phyloP scores from a whole-genome alignment of 225 moss, liverwort and hornwort species.

The Pseudisothecium myosuroides region DNA sequence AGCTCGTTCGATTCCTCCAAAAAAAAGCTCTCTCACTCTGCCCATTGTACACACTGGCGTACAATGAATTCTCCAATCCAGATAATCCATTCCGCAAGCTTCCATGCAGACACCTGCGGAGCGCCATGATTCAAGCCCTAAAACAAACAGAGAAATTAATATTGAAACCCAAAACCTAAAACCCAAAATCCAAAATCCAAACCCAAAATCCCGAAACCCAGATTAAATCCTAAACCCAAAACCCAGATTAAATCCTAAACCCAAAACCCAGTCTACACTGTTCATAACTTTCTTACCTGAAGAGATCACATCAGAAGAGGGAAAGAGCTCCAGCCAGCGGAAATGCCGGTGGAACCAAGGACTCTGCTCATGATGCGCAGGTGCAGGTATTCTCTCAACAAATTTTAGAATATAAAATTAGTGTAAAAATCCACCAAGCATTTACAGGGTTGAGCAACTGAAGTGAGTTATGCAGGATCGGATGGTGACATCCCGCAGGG shows the following conservation, averaged over 20 bases:
- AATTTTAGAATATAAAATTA: not conserved
- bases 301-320: not conserved
- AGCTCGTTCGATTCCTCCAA: not conserved
- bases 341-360: not conserved
- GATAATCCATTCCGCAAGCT: not conserved
- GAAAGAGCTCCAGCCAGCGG: not conserved
- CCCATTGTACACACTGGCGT: not conserved
- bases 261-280: not conserved
- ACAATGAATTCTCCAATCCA: not conserved
- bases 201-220: not conserved
- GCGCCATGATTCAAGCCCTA: slow-evolving; percentile 15
- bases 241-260: not conserved
- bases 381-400: not conserved
- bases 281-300: not conserved
- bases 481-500: not conserved
- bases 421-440: not conserved
- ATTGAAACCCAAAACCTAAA: not conserved
- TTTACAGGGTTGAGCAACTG: not conserved
- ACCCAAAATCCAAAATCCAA: not conserved
- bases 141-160: not conserved
- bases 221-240: not conserved
- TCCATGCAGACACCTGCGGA: slow-evolving; percentile 10
- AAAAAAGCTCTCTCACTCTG: not conserved
- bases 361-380: not conserved
- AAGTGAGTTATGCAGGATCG: not conserved